Base-by-base conservation (phyloP, 805 yeast species). In the Starmerella riodocensis region DNA sequence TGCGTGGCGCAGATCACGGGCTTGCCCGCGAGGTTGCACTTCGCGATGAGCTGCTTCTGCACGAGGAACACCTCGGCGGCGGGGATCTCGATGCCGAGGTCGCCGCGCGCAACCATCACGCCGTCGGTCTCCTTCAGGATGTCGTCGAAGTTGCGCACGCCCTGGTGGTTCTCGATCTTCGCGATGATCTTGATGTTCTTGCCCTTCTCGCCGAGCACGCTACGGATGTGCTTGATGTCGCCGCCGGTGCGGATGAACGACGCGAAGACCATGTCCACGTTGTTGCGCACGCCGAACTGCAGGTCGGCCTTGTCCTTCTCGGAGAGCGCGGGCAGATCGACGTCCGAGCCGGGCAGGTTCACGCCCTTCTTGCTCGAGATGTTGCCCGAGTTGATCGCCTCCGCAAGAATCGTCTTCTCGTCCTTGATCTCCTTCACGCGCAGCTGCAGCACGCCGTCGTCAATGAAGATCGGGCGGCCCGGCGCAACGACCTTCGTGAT, bases 51-150 rank as follows among this genome's bases (percentile, higher is more conserved):
- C 72, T 86, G 94, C 76, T 91, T 91, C 72, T 91, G 98, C 55
- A 86, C 97, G 57, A 91, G 85, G 65, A 91, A 86, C 49, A 91
- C 98, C 71, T 86, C 93, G 51, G 96, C 88, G 52, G 98, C 97
- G 53, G 97, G 97, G 59, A 91, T 91, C 73, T 91, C 98, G 60
- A 91, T 91, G 74, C 98, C 98, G 58, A 91, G 74, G 66, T 91
- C 98, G 74, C 98, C 98, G 70, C 98, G 80, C 59, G 98, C 98
- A 64, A 91, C 97, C 98, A 91, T 91, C 60, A 91, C 95, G 73
- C 97, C 98, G 63, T 91, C 98, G 49, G 98, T 91, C 65, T 77
- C 94, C 57, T 63, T 64, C 62, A 91, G 76, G 61, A 91, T 91
- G 49, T 83, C 96, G 66, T 91, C 98, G 62, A 91, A 91, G 78